These are phyloP conservation scores for Dictyostelium purpureum DNA, from an alignment of 78 protist species.

Conservation along the genomic window DNA sequence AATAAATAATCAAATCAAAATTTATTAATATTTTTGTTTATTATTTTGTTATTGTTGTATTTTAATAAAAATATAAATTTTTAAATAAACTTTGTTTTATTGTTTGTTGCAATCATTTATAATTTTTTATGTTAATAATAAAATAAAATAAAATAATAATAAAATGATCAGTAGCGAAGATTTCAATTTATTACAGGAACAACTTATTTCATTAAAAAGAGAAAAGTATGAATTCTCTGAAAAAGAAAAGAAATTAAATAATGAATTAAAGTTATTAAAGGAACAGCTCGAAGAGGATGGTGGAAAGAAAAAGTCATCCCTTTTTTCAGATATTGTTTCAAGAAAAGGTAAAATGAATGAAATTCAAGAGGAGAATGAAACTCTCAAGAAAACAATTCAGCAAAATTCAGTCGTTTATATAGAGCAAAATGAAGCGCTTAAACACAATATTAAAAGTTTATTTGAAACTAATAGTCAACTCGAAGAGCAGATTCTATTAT, in stretches of 20 bases:
- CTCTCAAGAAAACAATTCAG: conserved; percentile 27
- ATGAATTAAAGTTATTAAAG: conserved; percentile 29
- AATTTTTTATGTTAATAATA: background rate
- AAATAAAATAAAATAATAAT: background rate
- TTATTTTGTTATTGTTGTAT: too few species aligned
- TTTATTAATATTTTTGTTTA: too few species aligned
- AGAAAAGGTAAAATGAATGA: conserved; percentile 48
- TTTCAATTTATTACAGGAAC: conserved; percentile 61
- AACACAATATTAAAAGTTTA: conserved; percentile 52
- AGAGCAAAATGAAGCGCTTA: conserved; percentile 57
- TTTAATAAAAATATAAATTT: background rate
- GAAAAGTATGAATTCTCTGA: conserved; percentile 51
- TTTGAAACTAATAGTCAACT: conserved; percentile 52
- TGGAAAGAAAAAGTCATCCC: conserved; percentile 24
- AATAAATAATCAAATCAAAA: too few species aligned
- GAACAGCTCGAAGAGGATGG: conserved; percentile 33
- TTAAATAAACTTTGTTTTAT: background rate
- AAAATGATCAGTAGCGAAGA: conserved; percentile 47
- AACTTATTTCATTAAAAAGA: conserved; percentile 46
- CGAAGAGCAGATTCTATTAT: conserved; percentile 26
- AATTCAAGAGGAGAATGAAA: conserved; percentile 43
- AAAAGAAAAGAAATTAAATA: conserved; percentile 50
- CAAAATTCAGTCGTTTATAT: conserved; percentile 13
- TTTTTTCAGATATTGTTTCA: conserved; percentile 8
- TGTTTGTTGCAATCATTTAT: background rate